A percentile compares a stretch with the other conserved stretches of the same genome.
Conservation (phyloP, 495 filamentous ascomycete genomes). For the Neurospora tetraspora region DNA sequence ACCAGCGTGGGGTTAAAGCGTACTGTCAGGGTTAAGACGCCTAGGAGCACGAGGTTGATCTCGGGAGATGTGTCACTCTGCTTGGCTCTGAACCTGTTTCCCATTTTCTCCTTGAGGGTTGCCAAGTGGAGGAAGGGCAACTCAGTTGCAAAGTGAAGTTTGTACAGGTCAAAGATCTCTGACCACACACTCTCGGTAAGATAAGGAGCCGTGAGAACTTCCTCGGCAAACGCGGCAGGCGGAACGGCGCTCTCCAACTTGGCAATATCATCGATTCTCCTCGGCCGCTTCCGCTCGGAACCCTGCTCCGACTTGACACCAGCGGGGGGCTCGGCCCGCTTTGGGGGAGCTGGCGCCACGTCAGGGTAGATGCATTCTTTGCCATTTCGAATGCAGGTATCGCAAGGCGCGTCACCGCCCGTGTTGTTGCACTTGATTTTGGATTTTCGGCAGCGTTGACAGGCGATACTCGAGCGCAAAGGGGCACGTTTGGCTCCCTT, state of each 20-base stretch:
- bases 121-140: conserved; percentile 76
- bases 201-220: conserved; percentile 41
- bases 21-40: conserved; percentile 69
- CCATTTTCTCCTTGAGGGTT: conserved; percentile 53
- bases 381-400: conserved; percentile 64
- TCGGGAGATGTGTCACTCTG: conserved; percentile 37
- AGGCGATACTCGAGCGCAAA: conserved; percentile 78
- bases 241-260: conserved; percentile 27
- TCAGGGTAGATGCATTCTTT: conserved; percentile 71
- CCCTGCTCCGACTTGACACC: conserved; percentile 46
- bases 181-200: conserved; percentile 62
- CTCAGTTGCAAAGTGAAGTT: conserved; percentile 72
- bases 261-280: conserved; percentile 41
- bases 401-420: conserved; percentile 55
- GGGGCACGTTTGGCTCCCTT: conserved; percentile 38
- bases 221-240: conserved; percentile 27
- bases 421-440: conserved; percentile 79
- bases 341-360: conserved; percentile 43
- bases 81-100: conserved; percentile 28
- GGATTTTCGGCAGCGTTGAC: conserved; percentile 64
- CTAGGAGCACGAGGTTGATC: conserved; percentile 59
- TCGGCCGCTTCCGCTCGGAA: conserved; percentile 51
- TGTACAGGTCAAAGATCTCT: conserved; percentile 67
- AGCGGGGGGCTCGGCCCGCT: conserved; percentile 43
- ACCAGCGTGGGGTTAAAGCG: conserved; percentile 65